phyloP scores from a whole-genome alignment of 2,329 filamentous ascomycete species.

The Periconia macrospinosa region DNA sequence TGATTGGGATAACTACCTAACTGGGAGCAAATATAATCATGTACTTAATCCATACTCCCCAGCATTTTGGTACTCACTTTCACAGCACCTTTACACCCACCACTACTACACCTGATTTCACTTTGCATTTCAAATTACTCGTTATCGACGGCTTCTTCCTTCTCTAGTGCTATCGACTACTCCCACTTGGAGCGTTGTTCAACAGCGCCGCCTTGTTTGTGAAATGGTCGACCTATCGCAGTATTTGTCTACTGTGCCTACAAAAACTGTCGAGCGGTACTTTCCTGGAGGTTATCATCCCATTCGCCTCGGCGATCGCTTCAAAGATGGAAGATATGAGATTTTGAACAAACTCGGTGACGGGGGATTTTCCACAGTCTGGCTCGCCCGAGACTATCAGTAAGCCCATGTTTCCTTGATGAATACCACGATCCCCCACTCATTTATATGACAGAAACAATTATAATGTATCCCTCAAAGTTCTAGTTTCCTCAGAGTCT shows the following conservation, averaged over 20 bases:
- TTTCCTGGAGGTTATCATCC: conserved; percentile 12
- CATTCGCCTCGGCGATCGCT: conserved; percentile 11
- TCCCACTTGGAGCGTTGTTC: background rate
- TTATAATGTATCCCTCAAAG: conserved; percentile 1
- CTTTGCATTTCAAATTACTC: too few species aligned
- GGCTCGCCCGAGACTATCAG: conserved; percentile 8
- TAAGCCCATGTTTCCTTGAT: background rate
- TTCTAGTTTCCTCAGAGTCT: background rate
- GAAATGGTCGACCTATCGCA: background rate
- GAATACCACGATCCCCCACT: background rate
- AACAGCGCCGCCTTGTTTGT: background rate
- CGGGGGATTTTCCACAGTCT: conserved; percentile 16
- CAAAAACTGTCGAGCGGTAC: background rate
- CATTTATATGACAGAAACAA: background rate
- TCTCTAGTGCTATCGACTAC: too few species aligned
- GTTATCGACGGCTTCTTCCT: too few species aligned
- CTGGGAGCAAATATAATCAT: too few species aligned
- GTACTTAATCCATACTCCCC: too few species aligned
- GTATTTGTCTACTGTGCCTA: background rate
- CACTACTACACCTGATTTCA: too few species aligned
- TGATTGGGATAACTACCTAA: too few species aligned
- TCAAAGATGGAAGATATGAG: conserved; percentile 10
- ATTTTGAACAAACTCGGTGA: conserved; percentile 19
- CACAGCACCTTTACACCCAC: too few species aligned
- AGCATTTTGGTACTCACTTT: too few species aligned